A percentile compares a stretch with the other conserved stretches of the same genome.
Conservation (phyloP, 306 rosid species). For the Gastrolobium bilobum region DNA sequence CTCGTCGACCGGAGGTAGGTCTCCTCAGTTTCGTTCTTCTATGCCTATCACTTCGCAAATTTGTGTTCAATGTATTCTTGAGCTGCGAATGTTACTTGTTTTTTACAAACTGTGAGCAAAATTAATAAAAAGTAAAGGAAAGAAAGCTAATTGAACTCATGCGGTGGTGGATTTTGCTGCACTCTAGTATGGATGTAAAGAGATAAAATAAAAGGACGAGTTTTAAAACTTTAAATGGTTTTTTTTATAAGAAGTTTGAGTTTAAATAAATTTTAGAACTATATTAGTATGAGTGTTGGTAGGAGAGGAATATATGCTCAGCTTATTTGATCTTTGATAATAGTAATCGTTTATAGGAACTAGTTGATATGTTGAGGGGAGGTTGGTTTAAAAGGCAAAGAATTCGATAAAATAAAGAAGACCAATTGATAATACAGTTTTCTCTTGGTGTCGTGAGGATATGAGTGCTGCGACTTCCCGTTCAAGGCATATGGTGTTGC, state of each 20-base stretch:
- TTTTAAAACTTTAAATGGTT: constrained; percentile 13
- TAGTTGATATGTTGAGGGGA: not conserved
- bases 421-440: not conserved
- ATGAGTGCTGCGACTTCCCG: not conserved
- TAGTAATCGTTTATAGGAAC: not conserved
- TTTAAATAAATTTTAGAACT: not conserved
- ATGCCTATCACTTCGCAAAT: not conserved
- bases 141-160: not conserved
- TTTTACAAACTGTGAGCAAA: not conserved
- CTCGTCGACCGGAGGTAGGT: constrained; percentile 78
- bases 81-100: constrained; percentile 31
- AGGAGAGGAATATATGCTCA: not conserved
- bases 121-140: too few relatives aligned
- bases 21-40: constrained; percentile 1
- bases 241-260: not conserved
- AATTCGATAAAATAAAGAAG: not conserved
- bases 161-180: constrained; percentile 20
- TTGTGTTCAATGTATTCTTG: not conserved
- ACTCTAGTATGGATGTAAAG: not conserved
- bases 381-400: constrained; percentile 3
- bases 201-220: constrained; percentile 23
- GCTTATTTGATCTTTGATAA: constrained; percentile 15
- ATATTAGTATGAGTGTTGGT: constrained; percentile 22
- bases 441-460: not conserved
- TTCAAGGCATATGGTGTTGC: not conserved